A percentile compares a stretch with the other conserved stretches of the same genome.
These are phyloP conservation scores for Mikania micrantha DNA, from an alignment of 129 eudicot genomes.

Conservation along the genomic window DNA sequence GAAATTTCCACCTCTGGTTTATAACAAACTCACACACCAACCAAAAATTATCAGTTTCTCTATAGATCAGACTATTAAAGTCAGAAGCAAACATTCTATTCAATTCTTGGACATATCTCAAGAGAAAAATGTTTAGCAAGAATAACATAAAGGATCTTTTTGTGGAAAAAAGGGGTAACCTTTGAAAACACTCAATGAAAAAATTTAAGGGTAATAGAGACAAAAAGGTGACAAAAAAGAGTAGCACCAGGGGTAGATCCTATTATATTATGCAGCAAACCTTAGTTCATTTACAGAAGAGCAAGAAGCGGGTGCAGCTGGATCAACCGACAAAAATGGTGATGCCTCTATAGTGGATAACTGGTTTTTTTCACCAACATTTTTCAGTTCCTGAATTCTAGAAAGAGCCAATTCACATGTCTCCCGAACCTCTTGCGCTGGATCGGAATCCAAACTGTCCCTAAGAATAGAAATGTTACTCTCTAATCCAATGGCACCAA, in stretches of 20 bases:
- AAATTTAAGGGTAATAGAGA: background rate
- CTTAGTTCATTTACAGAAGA: conserved; percentile 62
- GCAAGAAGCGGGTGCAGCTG: conserved; percentile 86
- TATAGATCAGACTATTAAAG: background rate
- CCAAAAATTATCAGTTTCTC: background rate
- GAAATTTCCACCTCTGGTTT: background rate
- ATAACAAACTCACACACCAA: background rate
- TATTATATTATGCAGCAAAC: conserved; percentile 32
- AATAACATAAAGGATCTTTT: background rate
- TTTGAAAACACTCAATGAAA: background rate
- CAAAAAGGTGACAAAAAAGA: background rate
- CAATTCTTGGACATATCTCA: background rate
- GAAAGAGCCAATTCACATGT: conserved; percentile 91
- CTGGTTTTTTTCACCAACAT: conserved; percentile 7
- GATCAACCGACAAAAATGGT: conserved; percentile 90
- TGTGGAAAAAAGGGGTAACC: background rate
- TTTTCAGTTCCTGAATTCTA: conserved; percentile 64
- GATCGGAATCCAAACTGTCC: conserved; percentile 74
- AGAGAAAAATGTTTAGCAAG: background rate
- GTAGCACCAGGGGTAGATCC: background rate
- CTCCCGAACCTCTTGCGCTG: conserved; percentile 92
- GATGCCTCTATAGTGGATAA: conserved; percentile 35
- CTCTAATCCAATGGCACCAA: conserved; percentile 84
- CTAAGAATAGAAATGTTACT: conserved; percentile 53
- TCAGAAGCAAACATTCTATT: background rate